Percentiles rank a stretch among this genome's conserved stretches.
Conservation (phyloP, 352 stramenopile genomes). For the Pythium rishiriense region DNA sequence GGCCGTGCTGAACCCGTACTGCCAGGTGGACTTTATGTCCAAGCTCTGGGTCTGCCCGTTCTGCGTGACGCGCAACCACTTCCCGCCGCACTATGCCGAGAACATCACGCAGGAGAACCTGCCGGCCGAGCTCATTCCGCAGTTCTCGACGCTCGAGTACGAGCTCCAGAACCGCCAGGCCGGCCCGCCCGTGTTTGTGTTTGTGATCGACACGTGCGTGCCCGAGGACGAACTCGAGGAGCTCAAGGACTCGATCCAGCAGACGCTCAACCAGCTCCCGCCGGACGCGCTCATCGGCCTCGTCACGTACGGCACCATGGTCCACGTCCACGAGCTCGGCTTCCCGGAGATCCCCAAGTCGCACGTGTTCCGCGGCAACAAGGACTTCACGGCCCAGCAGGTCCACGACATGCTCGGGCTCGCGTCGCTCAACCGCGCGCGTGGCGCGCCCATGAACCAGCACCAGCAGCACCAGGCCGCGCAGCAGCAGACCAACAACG, state of each 20-base stretch:
- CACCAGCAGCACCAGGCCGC: constrained; percentile 57
- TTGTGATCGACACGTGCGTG: constrained; percentile 98
- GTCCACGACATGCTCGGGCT: constrained; percentile 97
- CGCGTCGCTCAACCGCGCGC: constrained; percentile 53
- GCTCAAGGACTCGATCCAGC: constrained; percentile 98
- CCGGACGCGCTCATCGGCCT: constrained; percentile 97
- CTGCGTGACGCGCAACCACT: constrained; percentile 98
- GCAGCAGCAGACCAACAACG: constrained; percentile 81
- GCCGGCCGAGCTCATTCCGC: constrained; percentile 98
- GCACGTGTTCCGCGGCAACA: constrained; percentile 99
- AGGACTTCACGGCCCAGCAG: constrained; percentile 95
- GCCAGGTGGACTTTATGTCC: constrained; percentile 97
- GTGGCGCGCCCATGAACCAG: constrained; percentile 35
- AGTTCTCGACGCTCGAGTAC: constrained; percentile 99
- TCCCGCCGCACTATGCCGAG: constrained; percentile 93
- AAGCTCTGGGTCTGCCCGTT: constrained; percentile 99
- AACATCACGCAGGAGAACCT: constrained; percentile 99
- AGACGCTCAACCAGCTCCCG: constrained; percentile 97
- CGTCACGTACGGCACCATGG: constrained; percentile 99
- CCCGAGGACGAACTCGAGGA: constrained; percentile 97
- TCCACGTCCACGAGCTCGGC: constrained; percentile 98
- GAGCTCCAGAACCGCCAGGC: constrained; percentile 93
- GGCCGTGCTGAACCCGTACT: constrained; percentile 98
- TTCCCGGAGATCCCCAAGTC: constrained; percentile 96
- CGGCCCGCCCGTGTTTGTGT: constrained; percentile 98